Evolutionary conservation across 306 rosid species (phyloP).

Genomic region (Biancaea sappan): DNA sequence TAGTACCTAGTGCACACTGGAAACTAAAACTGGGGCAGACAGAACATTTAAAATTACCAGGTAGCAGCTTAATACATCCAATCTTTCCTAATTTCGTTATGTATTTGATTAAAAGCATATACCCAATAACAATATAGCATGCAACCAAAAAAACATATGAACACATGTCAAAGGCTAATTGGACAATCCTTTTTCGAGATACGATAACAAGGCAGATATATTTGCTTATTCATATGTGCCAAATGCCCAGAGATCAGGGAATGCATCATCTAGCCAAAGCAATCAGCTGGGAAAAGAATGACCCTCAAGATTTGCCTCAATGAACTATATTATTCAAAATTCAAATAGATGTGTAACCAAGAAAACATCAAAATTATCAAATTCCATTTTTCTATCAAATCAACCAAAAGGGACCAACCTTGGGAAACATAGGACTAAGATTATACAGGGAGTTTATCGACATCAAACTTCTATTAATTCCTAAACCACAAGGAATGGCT

Average conservation of each 20-base stretch:
- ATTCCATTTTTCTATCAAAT: constrained; percentile 18
- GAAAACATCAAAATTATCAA: background rate
- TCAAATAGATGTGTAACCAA: background rate
- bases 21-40: background rate
- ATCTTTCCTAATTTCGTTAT: background rate
- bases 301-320: background rate
- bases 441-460: constrained; percentile 1
- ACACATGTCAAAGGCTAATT: background rate
- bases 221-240: background rate
- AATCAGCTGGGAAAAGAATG: background rate
- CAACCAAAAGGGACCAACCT: constrained; percentile 25
- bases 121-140: background rate
- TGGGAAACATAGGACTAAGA: background rate
- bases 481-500: constrained; percentile 15
- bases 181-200: background rate
- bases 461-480: constrained; percentile 18
- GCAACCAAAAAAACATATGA: background rate
- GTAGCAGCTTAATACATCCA: background rate
- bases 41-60: background rate
- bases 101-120: background rate
- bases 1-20: background rate
- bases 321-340: constrained; percentile 17
- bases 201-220: constrained; percentile 13
- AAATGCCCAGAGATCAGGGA: background rate
- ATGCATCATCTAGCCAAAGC: background rate